Base-by-base conservation (phyloP, 805 yeast genomes). In the Metschnikowia orientalis region DNA sequence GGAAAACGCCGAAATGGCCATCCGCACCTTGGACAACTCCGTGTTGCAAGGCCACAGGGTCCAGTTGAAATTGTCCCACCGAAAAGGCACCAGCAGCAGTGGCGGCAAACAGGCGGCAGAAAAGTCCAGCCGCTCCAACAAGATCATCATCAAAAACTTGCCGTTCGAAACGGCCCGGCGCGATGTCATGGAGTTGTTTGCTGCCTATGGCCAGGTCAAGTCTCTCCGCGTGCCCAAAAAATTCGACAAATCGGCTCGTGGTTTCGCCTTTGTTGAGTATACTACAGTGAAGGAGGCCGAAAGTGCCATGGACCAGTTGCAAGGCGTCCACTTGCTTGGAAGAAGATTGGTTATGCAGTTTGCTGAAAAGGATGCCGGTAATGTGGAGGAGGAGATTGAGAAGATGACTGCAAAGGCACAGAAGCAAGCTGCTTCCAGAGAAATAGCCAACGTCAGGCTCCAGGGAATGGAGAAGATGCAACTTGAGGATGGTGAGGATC, bases 241-340 rank as follows among this genome's bases (percentile, higher is more conserved):
- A 58, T 89, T 90, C 66, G 95, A 92, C 70, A 84, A 82, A 54
- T 74, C 87, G 22, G 95, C 97, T 8, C 79, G 98, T 56, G 98
- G 98, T 56, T 92, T 92, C 68, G 98, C 97, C 0, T 92, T 92
- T 58, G 95, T 94, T 28, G 98, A 92, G 61, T 92, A 83, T 54
- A 67, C 83, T 8, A 66, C 92, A 24, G 72, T 85, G 14, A 61
- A 86, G 57, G 98, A 92, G 59, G 97, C 98, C 1, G 95, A 83
- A 55, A 77, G 71, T 53, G 98, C 97, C 9, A 83, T 92, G 90
- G 80, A 81, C 48, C 90, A 89, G 55, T 73, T 92, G 44, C 83
- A 81, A 55, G 98, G 98, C 40, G 96, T 94, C 3, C 98, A 92
- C 72, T 81, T 92, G 63, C 72, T 92, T 32, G 98, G 98, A 20